These are phyloP conservation scores for Cucurbita ficifolia DNA, from an alignment of 306 rosid genomes.

Conservation along the genomic window DNA sequence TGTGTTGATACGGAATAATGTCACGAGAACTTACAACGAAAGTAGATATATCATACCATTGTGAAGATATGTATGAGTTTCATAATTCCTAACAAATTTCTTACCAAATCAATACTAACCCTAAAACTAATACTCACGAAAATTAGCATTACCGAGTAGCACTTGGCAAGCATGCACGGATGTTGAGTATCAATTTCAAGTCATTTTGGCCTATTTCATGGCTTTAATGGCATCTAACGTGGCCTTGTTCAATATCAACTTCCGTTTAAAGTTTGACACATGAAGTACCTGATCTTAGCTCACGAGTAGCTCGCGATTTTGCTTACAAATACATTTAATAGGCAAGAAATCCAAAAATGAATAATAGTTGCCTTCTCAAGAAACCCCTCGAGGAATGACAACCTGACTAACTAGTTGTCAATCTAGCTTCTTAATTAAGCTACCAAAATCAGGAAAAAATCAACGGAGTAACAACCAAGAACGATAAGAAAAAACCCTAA, in stretches of 20 bases:
- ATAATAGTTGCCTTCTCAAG: neutral
- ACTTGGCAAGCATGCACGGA: neutral
- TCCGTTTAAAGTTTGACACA: neutral
- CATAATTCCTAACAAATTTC: neutral
- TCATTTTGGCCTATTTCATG: neutral
- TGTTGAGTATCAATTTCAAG: neutral
- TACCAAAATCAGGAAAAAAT: neutral
- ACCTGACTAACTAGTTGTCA: neutral
- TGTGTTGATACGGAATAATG: no score
- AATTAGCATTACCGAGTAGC: neutral
- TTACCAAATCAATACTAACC: neutral
- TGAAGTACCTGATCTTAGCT: neutral
- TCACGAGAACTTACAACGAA: no score
- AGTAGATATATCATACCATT: no score
- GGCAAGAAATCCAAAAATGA: neutral
- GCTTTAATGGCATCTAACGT: neutral
- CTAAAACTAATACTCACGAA: neutral
- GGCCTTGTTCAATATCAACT: neutral
- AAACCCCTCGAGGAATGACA: neutral
- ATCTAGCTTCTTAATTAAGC: neutral
- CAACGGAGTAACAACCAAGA: neutral
- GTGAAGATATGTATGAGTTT: neutral
- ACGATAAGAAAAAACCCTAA: neutral
- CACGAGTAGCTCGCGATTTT: neutral
- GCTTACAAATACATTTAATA: neutral